Evolutionary conservation across 805 yeast genomes (phyloP).

Genomic region (Yamadazyma phyllophila): DNA sequence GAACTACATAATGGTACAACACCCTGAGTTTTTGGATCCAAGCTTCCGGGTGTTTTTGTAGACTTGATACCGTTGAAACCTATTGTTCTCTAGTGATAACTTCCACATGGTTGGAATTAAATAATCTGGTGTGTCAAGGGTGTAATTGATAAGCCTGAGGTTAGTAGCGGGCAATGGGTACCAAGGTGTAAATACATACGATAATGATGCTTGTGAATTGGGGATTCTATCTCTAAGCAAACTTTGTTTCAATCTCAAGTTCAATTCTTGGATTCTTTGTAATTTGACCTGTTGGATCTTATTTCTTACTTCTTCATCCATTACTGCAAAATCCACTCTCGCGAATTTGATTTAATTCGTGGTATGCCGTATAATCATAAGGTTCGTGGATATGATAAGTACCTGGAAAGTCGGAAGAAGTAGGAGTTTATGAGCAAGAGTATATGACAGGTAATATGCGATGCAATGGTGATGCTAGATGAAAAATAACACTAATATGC

Average conservation of each 20-base stretch:
- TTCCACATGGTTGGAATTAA: constrained; percentile 47
- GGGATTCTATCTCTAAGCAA: constrained; percentile 57
- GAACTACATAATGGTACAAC: constrained; percentile 31
- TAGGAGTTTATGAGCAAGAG: too few relatives aligned
- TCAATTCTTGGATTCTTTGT: constrained; percentile 58
- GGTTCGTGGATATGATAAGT: too few relatives aligned
- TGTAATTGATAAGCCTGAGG: constrained; percentile 38
- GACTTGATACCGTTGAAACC: constrained; percentile 28
- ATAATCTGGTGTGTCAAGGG: constrained; percentile 45
- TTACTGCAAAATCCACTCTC: constrained; percentile 6
- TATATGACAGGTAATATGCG: too few relatives aligned
- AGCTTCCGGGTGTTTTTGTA: constrained; percentile 12
- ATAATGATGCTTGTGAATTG: constrained; percentile 59
- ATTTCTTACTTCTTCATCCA: constrained; percentile 21
- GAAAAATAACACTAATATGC: constrained; percentile 68
- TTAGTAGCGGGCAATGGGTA: constrained; percentile 7
- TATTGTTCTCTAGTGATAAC: constrained; percentile 30
- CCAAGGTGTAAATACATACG: constrained; percentile 21
- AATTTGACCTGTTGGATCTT: constrained; percentile 57
- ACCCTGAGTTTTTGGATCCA: constrained; percentile 15
- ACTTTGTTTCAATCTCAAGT: constrained; percentile 49
- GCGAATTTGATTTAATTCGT: background rate
- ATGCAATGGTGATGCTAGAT: constrained; percentile 4
- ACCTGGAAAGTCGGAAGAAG: too few relatives aligned
- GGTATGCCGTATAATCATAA: too few relatives aligned